Evolutionary conservation across 345 rosid species (phyloP).

Genomic region (Citrus cavaleriei): DNA sequence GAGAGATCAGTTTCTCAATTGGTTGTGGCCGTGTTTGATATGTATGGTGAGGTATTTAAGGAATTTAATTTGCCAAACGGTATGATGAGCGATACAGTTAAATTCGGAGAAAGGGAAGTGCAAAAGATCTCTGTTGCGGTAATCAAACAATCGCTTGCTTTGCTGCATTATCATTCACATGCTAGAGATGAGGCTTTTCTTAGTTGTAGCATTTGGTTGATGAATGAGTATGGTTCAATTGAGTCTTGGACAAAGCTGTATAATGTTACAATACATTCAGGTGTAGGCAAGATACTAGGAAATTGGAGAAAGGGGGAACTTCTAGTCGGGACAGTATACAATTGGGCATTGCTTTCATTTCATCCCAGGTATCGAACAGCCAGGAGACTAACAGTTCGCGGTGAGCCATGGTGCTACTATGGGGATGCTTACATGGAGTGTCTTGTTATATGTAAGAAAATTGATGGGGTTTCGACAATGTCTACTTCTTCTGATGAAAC

Average conservation of each 20-base stretch:
- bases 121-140: conserved; percentile 15
- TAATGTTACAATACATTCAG: conserved; percentile 14
- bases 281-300: conserved; percentile 20
- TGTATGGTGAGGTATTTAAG: conserved; percentile 20
- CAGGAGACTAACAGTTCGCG: conserved; percentile 16
- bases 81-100: background rate
- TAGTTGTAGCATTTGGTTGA: conserved; percentile 30
- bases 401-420: conserved; percentile 16
- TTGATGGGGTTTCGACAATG: background rate
- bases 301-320: conserved; percentile 20
- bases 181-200: background rate
- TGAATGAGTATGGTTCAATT: conserved; percentile 19
- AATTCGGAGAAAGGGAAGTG: background rate
- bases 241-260: conserved; percentile 28
- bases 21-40: conserved; percentile 17
- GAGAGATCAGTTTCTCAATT: background rate
- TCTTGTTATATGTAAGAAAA: conserved; percentile 15
- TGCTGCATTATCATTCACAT: conserved; percentile 19
- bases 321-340: conserved; percentile 15
- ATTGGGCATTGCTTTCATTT: conserved; percentile 21
- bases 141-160: conserved; percentile 6
- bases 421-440: conserved; percentile 21
- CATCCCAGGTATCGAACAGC: background rate
- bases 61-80: conserved; percentile 26
- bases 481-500: background rate